Evolutionary conservation across 78 protist species (phyloP), one percentile per base, ranked within the genome.

Genomic region (Isochrysis galbana): DNA sequence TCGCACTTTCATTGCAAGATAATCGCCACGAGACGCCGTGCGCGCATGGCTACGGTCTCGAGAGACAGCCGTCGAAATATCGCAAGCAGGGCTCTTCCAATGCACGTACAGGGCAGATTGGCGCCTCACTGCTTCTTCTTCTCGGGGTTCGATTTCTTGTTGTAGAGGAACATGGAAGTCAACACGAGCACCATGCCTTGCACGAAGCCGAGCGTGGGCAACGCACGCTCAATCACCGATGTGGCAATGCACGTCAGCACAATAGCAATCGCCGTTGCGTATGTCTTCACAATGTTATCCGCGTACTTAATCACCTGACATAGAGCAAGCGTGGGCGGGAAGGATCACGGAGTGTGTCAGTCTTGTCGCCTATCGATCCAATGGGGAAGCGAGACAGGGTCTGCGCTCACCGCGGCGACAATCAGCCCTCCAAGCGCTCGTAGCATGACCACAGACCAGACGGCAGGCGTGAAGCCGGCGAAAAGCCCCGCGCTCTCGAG

Each of bases 271-370:
- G 88, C 48, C 55, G 51, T 80, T 19, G 88, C 88, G 38, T 80
- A 80, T 23, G 88, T 80, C 88, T 41, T 80, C 38, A 41, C 44
- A 7, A 80, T 26, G n/a, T 84, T 91, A 89, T 91, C 93, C 0
- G 93, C 93, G 45, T 91, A 80, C 93, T 91, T 91, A 44, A 91
- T 86, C 0, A n/a, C n/a, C n/a, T n/a, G n/a, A n/a, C n/a, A n/a
- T n/a, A n/a, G n/a, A n/a, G n/a, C n/a, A n/a, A n/a, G n/a, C n/a
- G n/a, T n/a, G n/a, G n/a, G n/a, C n/a, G n/a, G n/a, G n/a, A n/a
- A n/a, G n/a, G n/a, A n/a, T n/a, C n/a, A n/a, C n/a, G n/a, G n/a
- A n/a, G n/a, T n/a, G n/a, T n/a, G n/a, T n/a, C n/a, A n/a, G n/a
- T n/a, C n/a, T n/a, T n/a, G n/a, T n/a, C n/a, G n/a, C n/a, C n/a